Evolutionary conservation across 2,329 filamentous ascomycete species (phyloP).

Genomic region (Trichoderma endophyticum): DNA sequence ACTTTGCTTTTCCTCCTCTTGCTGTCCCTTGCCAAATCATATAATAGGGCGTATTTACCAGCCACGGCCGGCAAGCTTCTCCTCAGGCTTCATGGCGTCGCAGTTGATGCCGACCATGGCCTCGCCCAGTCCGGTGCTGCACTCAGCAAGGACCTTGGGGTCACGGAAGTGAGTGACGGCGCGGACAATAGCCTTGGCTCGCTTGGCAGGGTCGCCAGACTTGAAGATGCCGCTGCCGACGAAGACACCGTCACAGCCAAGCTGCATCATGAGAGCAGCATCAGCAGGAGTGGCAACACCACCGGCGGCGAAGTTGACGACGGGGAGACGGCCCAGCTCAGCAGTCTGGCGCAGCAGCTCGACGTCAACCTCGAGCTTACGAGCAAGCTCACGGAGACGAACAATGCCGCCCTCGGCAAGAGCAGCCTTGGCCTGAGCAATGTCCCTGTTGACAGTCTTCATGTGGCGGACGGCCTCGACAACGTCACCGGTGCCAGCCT

Average conservation of each 20-base stretch:
- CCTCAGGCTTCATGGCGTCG: conserved; percentile 67
- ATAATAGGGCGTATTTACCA: conserved; percentile 55
- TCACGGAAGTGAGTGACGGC: conserved; percentile 90
- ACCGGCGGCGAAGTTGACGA: conserved; percentile 98
- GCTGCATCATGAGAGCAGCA: conserved; percentile 95
- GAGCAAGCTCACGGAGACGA: conserved; percentile 67
- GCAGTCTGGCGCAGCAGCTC: conserved; percentile 82
- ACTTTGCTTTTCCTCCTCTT: not conserved
- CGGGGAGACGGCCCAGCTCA: conserved; percentile 80
- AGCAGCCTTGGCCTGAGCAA: conserved; percentile 74
- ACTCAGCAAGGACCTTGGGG: conserved; percentile 78
- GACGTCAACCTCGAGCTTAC: conserved; percentile 76
- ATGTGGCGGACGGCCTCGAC: conserved; percentile 96
- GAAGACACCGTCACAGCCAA: conserved; percentile 97
- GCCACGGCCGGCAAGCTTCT: conserved; percentile 81
- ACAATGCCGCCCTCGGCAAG: conserved; percentile 53
- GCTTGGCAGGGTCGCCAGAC: conserved; percentile 82
- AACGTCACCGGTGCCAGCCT: conserved; percentile 95
- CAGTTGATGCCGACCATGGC: conserved; percentile 97
- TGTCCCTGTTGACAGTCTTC: conserved; percentile 81
- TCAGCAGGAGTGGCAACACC: conserved; percentile 98
- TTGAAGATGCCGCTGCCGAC: conserved; percentile 98
- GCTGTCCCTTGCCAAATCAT: not conserved
- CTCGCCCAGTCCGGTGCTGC: conserved; percentile 87
- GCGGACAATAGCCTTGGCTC: conserved; percentile 91